Evolutionary conservation across 2,329 filamentous ascomycete species (phyloP).

Genomic region (Pseudogymnoascus sp.): DNA sequence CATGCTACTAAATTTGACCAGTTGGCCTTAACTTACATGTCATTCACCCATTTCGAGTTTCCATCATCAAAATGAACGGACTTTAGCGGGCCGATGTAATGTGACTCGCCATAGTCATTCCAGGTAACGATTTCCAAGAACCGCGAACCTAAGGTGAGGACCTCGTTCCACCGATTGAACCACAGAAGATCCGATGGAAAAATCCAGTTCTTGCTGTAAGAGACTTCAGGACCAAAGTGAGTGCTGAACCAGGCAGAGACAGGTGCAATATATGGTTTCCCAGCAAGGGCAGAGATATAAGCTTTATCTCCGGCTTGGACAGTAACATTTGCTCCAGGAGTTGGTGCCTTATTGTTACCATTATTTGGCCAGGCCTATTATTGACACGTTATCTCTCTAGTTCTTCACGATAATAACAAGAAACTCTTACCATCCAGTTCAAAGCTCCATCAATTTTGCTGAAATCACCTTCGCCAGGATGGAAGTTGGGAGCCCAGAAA

Average conservation of each 20-base stretch:
- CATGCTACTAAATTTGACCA: conserved; percentile 31
- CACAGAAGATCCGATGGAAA: conserved; percentile 52
- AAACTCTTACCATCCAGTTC: conserved; percentile 18
- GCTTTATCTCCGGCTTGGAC: conserved; percentile 17
- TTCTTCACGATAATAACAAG: too few relatives aligned
- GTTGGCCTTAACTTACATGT: conserved; percentile 15
- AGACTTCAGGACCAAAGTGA: conserved; percentile 32
- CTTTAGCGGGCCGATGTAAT: conserved; percentile 42
- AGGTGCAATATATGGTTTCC: conserved; percentile 21
- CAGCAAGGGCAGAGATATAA: conserved; percentile 16
- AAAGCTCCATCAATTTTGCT: conserved; percentile 18
- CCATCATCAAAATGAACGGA: conserved; percentile 27
- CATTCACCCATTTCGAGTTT: conserved; percentile 32
- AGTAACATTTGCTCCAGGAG: conserved; percentile 16
- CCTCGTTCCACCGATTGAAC: conserved; percentile 47
- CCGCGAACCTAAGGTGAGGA: conserved; percentile 35
- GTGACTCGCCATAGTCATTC: conserved; percentile 47
- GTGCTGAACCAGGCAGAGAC: conserved; percentile 32
- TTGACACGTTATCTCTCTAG: neutral
- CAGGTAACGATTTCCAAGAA: conserved; percentile 38
- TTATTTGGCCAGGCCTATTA: conserved; percentile 19
- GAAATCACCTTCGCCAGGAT: conserved; percentile 16
- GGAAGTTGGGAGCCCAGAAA: conserved; percentile 22
- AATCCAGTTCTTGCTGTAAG: conserved; percentile 45
- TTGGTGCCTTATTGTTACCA: conserved; percentile 21